Conservation (phyloP, 2,329 filamentous ascomycete species). For the Claviceps africana region DNA sequence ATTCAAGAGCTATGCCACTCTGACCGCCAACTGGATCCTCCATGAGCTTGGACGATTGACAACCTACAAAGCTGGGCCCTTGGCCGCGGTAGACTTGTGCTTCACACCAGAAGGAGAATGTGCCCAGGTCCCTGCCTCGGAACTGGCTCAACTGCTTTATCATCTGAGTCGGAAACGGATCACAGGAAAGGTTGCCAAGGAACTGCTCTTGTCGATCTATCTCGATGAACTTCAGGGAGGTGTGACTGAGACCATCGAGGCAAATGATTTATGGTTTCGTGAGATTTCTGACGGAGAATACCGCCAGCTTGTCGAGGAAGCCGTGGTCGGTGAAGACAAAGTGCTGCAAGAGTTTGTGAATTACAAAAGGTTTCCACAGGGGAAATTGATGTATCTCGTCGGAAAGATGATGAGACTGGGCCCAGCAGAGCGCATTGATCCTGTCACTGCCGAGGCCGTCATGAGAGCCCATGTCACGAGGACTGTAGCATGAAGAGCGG, state of each 20-base stretch:
- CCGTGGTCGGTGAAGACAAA: slow-evolving; percentile 31
- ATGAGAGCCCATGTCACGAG: slow-evolving; percentile 23
- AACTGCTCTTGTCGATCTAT: slow-evolving; percentile 39
- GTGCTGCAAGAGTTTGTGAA: slow-evolving; percentile 31
- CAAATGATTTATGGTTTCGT: slow-evolving; percentile 38
- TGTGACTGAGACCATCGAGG: slow-evolving; percentile 31
- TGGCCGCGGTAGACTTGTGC: slow-evolving; percentile 16
- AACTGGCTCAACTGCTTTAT: slow-evolving; percentile 37
- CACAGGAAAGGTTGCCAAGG: slow-evolving; percentile 43
- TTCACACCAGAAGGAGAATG: slow-evolving; percentile 35
- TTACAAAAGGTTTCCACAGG: slow-evolving; percentile 34
- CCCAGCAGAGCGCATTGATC: slow-evolving; percentile 40
- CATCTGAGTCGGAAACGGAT: slow-evolving; percentile 35
- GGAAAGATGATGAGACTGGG: slow-evolving; percentile 44
- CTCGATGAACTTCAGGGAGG: slow-evolving; percentile 29
- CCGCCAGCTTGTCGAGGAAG: slow-evolving; percentile 27
- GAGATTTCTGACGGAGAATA: slow-evolving; percentile 37
- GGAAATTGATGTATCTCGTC: slow-evolving; percentile 47
- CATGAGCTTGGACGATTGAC: slow-evolving; percentile 61
- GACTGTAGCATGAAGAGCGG: not conserved
- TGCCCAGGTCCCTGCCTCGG: slow-evolving; percentile 27
- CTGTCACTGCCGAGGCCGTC: slow-evolving; percentile 32
- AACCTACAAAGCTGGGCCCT: slow-evolving; percentile 29
- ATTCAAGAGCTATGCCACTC: slow-evolving; percentile 25
- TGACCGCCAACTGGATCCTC: slow-evolving; percentile 53